phyloP scores from a whole-genome alignment of 2,329 filamentous ascomycete genomes.

The Pseudocercospora pini-densiflorae region DNA sequence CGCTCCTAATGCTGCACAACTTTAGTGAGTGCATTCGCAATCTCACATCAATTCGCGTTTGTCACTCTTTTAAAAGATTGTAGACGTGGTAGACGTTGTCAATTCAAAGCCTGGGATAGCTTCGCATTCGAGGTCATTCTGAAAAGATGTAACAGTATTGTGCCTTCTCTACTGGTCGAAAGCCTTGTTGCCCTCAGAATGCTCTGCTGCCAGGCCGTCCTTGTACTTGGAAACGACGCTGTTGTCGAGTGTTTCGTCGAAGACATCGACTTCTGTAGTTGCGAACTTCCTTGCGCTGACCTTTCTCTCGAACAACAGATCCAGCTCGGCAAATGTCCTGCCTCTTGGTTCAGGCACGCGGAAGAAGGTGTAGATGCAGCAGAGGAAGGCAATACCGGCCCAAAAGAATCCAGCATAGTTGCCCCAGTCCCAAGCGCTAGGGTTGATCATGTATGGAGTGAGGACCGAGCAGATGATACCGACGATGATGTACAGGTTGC shows the following conservation, averaged over 20 bases:
- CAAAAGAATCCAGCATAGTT: constrained; percentile 86
- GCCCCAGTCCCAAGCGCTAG: constrained; percentile 82
- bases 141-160: not conserved
- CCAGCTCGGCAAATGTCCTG: constrained; percentile 83
- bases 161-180: not conserved
- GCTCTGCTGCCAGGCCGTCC: constrained; percentile 21
- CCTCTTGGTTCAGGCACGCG: constrained; percentile 79
- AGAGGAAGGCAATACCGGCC: constrained; percentile 78
- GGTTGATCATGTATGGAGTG: constrained; percentile 93
- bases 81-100: not conserved
- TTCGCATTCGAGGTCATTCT: not conserved
- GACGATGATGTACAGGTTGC: constrained; percentile 77
- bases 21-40: not conserved
- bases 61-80: not conserved
- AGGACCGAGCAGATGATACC: constrained; percentile 80
- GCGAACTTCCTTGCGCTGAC: constrained; percentile 76
- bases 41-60: not conserved
- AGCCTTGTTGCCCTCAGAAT: constrained; percentile 20
- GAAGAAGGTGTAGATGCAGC: constrained; percentile 81
- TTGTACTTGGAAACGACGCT: constrained; percentile 31
- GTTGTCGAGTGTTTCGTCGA: constrained; percentile 47
- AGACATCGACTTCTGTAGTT: constrained; percentile 60
- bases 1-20: not conserved
- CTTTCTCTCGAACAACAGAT: constrained; percentile 78
- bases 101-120: not conserved